These are phyloP conservation scores for Echria macrotheca DNA, from an alignment of 495 filamentous ascomycete species.

Conservation along the genomic window DNA sequence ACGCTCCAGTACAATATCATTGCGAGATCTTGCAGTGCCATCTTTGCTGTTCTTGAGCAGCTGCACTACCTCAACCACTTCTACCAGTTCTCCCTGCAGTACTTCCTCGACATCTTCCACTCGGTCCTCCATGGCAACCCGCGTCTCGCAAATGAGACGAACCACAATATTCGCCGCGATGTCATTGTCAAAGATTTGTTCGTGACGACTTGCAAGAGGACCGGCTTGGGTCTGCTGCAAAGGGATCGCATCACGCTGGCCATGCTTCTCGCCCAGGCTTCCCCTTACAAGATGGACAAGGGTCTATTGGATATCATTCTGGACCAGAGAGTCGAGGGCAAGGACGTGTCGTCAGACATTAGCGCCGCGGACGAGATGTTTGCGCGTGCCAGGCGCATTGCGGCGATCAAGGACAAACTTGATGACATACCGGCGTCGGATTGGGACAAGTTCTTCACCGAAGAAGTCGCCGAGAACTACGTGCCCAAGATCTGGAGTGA, in stretches of 20 bases:
- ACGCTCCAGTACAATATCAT: constrained; percentile 89
- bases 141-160: constrained; percentile 62
- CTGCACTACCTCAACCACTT: constrained; percentile 98
- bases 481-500: constrained; percentile 76
- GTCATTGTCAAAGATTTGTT: constrained; percentile 88
- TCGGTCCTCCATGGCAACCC: constrained; percentile 81
- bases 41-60: constrained; percentile 94
- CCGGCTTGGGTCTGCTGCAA: constrained; percentile 85
- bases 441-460: constrained; percentile 75
- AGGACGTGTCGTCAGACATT: constrained; percentile 67
- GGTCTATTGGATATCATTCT: constrained; percentile 78
- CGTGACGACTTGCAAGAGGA: constrained; percentile 84
- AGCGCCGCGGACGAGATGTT: constrained; percentile 66
- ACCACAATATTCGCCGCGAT: constrained; percentile 71
- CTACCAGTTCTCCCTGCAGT: constrained; percentile 98
- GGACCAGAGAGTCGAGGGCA: constrained; percentile 67
- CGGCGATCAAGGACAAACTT: constrained; percentile 69
- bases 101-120: constrained; percentile 96
- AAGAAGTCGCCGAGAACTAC: constrained; percentile 82
- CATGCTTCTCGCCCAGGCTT: constrained; percentile 92
- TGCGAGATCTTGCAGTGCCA: constrained; percentile 88
- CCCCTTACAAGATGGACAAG: constrained; percentile 91
- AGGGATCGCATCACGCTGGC: constrained; percentile 91
- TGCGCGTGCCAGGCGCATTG: constrained; percentile 58
- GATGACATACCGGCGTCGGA: constrained; percentile 51